A percentile compares a stretch with the other conserved stretches of the same genome.
Evolutionary conservation across 352 stramenopile genomes (phyloP).

Genomic region (Paralagenidium karlingii): DNA sequence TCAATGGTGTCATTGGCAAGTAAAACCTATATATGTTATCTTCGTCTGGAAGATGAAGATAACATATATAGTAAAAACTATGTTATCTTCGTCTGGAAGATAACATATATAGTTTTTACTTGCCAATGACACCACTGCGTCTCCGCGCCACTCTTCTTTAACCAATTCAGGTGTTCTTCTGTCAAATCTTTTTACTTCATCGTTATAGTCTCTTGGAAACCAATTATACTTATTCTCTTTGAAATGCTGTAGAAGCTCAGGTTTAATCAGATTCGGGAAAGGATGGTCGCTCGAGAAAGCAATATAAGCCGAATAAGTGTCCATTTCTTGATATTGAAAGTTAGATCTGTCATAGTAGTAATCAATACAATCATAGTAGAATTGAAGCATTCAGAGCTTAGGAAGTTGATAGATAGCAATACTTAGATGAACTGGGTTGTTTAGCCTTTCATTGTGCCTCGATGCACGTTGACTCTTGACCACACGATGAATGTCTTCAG

Average conservation of each 20-base stretch:
- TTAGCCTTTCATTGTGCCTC: too few species aligned
- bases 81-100: slow-evolving; percentile 7
- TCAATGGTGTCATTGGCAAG: too few species aligned
- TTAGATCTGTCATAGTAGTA: slow-evolving; percentile 7
- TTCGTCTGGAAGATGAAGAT: too few species aligned
- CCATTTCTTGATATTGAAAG: slow-evolving; percentile 10
- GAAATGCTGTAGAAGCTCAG: slow-evolving; percentile 7
- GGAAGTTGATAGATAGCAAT: slow-evolving; percentile 12
- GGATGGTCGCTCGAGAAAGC: slow-evolving; percentile 7
- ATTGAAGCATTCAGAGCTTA: slow-evolving; percentile 9
- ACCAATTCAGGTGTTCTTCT: slow-evolving; percentile 6
- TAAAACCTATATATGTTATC: too few species aligned
- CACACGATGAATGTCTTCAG: too few species aligned
- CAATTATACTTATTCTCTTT: slow-evolving; percentile 6
- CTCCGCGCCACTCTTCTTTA: slow-evolving; percentile 11
- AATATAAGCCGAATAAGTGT: slow-evolving; percentile 10
- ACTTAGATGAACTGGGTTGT: slow-evolving; percentile 8
- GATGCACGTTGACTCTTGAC: too few species aligned
- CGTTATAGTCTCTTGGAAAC: slow-evolving; percentile 6
- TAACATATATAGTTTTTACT: slow-evolving; percentile 16
- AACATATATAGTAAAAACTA: too few species aligned
- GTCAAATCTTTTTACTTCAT: slow-evolving; percentile 2
- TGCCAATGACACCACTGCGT: slow-evolving; percentile 9
- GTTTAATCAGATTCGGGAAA: slow-evolving; percentile 10
- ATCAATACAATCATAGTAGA: slow-evolving; percentile 12